Percentiles rank a stretch among this genome's conserved stretches.
Conservation (phyloP, 495 filamentous ascomycete species). For the Tuber aestivum region DNA sequence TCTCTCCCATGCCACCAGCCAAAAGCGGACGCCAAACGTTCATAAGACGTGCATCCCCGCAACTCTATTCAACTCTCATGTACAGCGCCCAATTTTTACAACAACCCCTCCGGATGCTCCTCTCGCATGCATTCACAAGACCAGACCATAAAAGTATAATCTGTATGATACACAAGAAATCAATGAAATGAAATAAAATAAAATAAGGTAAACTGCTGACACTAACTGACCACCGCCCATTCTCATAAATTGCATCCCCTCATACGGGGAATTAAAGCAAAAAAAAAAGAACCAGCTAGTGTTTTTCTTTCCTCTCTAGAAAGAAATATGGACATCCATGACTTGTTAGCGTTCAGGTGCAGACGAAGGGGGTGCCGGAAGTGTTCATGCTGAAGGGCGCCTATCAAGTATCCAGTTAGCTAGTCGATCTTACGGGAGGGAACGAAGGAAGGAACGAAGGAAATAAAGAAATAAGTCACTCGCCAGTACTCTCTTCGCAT, state of each 20-base stretch:
- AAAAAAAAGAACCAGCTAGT: neutral
- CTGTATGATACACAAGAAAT: neutral
- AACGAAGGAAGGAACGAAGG: neutral
- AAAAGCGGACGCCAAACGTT: neutral
- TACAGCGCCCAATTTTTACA: neutral
- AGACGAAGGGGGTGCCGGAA: conserved; percentile 25
- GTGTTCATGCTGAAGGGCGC: conserved; percentile 37
- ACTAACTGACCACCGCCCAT: neutral
- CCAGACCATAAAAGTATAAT: neutral
- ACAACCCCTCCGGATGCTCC: neutral
- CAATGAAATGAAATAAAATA: neutral
- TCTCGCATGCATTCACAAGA: neutral
- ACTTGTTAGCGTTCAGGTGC: conserved; percentile 16
- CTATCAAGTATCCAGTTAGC: conserved; percentile 20
- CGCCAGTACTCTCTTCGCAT: conserved; percentile 90
- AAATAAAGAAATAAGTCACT: conserved; percentile 42
- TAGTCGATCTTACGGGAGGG: neutral
- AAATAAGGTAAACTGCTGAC: neutral
- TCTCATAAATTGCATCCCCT: neutral
- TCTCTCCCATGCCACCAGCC: neutral
- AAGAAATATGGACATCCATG: neutral
- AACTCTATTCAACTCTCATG: neutral
- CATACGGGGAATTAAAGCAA: neutral
- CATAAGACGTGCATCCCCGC: neutral
- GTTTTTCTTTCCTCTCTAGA: neutral